These are phyloP conservation scores for Blastomyces emzantsi DNA, from an alignment of 2,329 filamentous ascomycete genomes.

Conservation along the genomic window DNA sequence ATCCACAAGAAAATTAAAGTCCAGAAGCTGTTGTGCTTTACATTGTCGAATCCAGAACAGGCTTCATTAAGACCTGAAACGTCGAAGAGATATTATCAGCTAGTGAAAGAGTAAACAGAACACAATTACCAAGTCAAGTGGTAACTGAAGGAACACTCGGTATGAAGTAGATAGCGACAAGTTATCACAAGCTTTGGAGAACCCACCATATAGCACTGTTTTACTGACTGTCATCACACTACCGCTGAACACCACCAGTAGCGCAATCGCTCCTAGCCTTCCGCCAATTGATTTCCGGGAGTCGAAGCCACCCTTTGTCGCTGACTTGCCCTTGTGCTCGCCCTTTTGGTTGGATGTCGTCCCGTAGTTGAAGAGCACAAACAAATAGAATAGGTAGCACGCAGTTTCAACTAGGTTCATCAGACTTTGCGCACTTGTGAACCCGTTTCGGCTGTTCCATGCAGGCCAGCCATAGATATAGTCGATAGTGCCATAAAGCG, in stretches of 20 bases:
- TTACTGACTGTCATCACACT: conserved; percentile 59
- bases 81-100: conserved; percentile 5
- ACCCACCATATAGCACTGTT: conserved; percentile 57
- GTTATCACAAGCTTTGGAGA: neutral
- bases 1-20: conserved; percentile 53
- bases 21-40: conserved; percentile 51
- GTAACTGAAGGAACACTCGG: neutral
- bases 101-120: neutral
- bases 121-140: too few species aligned
- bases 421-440: conserved; percentile 63
- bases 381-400: conserved; percentile 56
- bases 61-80: conserved; percentile 50
- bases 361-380: conserved; percentile 41
- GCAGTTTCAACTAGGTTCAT: conserved; percentile 61
- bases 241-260: conserved; percentile 50
- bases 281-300: conserved; percentile 44
- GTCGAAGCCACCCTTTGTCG: conserved; percentile 4
- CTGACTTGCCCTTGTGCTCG: conserved; percentile 17
- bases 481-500: conserved; percentile 70
- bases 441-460: conserved; percentile 59
- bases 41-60: conserved; percentile 51
- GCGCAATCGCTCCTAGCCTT: conserved; percentile 44
- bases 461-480: conserved; percentile 72
- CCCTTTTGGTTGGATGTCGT: conserved; percentile 16
- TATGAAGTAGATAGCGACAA: neutral